Percentiles rank a stretch among this genome's conserved stretches.
These are phyloP conservation scores for Desmodesmus armatus DNA, from an alignment of 139 green algal genomes.

Conservation along the genomic window DNA sequence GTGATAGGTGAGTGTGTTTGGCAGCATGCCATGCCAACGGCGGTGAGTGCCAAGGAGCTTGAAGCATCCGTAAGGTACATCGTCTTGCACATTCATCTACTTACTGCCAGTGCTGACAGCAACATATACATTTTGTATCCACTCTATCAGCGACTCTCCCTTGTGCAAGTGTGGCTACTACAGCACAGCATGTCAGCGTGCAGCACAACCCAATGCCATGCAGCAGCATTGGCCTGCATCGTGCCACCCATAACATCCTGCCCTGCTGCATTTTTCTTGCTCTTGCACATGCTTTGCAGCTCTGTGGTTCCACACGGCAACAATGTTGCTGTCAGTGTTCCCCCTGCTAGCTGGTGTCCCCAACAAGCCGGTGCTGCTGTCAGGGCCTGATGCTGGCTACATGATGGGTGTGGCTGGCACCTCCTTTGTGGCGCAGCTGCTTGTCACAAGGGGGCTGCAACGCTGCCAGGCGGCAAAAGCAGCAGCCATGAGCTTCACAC, in stretches of 20 bases:
- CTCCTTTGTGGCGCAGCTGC: constrained; percentile 28
- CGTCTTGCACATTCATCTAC: background rate
- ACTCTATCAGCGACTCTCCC: too few relatives aligned
- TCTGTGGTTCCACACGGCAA: constrained; percentile 36
- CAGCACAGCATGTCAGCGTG: too few relatives aligned
- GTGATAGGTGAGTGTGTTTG: constrained; percentile 28
- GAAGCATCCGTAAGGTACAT: background rate
- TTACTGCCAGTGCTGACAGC: background rate
- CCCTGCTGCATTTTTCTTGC: background rate
- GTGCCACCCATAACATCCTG: too few relatives aligned
- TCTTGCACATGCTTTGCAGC: background rate
- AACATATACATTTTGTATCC: too few relatives aligned
- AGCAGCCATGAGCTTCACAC: constrained; percentile 38
- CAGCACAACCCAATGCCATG: too few relatives aligned
- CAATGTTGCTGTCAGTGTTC: constrained; percentile 1
- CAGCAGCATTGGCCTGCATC: too few relatives aligned
- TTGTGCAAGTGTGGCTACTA: too few relatives aligned
- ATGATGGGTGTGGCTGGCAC: constrained; percentile 30
- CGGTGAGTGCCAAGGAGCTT: background rate
- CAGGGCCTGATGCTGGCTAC: background rate
- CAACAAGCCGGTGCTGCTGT: constrained; percentile 7
- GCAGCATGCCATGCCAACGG: background rate
- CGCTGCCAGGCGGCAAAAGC: constrained; percentile 32
- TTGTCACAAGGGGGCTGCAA: constrained; percentile 33
- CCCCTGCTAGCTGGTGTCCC: constrained; percentile 9